Conservation (phyloP, 352 stramenopile genomes). For the Phytophthora pinifolia region DNA sequence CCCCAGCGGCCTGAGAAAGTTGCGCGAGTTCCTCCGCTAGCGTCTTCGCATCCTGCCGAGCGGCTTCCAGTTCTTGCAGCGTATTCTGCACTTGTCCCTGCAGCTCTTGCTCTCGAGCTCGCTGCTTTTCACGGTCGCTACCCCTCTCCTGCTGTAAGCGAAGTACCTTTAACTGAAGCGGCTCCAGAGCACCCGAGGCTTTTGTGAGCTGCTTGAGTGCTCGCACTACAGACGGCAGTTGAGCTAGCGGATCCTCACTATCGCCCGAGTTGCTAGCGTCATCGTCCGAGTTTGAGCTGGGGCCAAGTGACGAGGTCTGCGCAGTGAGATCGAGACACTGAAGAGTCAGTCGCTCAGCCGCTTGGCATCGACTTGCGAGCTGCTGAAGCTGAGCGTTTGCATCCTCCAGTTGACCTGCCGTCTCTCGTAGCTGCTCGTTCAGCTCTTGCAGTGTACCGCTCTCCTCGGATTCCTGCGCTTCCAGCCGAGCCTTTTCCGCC, state of each 20-base stretch:
- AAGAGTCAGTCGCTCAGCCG: slow-evolving; percentile 19
- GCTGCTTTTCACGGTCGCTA: slow-evolving; percentile 35
- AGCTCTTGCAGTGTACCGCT: slow-evolving; percentile 53
- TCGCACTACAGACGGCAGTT: slow-evolving; percentile 20
- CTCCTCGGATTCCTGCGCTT: slow-evolving; percentile 50
- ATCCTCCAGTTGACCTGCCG: slow-evolving; percentile 37
- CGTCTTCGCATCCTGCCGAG: slow-evolving; percentile 42
- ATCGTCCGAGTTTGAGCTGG: slow-evolving; percentile 7
- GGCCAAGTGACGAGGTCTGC: slow-evolving; percentile 1
- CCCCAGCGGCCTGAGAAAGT: slow-evolving; percentile 39
- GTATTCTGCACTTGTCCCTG: slow-evolving; percentile 30
- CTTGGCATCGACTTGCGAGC: slow-evolving; percentile 36
- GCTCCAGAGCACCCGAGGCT: slow-evolving; percentile 29
- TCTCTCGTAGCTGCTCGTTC: slow-evolving; percentile 53
- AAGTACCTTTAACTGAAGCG: slow-evolving; percentile 51
- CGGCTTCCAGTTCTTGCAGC: slow-evolving; percentile 39
- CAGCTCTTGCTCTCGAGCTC: slow-evolving; percentile 49
- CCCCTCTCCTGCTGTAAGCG: slow-evolving; percentile 52
- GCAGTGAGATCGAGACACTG: slow-evolving; percentile 37
- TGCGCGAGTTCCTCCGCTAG: slow-evolving; percentile 57
- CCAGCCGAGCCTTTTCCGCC: slow-evolving; percentile 44
- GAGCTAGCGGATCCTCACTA: slow-evolving; percentile 13
- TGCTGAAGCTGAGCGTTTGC: slow-evolving; percentile 33
- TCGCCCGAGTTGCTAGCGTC: slow-evolving; percentile 11
- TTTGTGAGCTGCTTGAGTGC: slow-evolving; percentile 28